These are phyloP conservation scores for Tetragonia tetragonoides DNA, from an alignment of 148 eudicot genomes.

Conservation along the genomic window DNA sequence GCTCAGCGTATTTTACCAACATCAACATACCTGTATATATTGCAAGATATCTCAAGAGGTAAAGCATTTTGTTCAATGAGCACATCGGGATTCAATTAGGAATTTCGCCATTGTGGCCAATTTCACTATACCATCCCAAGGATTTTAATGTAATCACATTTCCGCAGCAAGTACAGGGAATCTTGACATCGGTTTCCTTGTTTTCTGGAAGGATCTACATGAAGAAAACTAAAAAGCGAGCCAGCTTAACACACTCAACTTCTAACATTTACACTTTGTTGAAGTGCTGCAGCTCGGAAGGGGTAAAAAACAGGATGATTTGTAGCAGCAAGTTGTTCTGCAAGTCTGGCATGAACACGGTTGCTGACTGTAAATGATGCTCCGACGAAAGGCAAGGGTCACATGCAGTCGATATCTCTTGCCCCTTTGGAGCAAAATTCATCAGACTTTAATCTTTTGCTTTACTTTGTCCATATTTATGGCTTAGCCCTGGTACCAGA, in stretches of 20 bases:
- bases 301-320: not conserved
- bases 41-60: too few species aligned
- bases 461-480: not conserved
- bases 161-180: conserved; percentile 27
- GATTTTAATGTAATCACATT: conserved; percentile 9
- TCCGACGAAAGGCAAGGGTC: conserved; percentile 1
- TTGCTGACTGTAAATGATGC: conserved; percentile 10
- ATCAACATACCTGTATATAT: too few species aligned
- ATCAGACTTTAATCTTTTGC: not conserved
- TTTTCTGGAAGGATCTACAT: not conserved
- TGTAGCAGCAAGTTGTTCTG: not conserved
- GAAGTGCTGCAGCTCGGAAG: conserved; percentile 10
- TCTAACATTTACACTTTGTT: conserved; percentile 29
- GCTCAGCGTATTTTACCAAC: too few species aligned
- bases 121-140: not conserved
- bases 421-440: conserved; percentile 3
- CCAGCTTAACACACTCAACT: not conserved
- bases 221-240: not conserved
- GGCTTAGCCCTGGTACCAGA: conserved; percentile 25
- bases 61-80: too few species aligned
- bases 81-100: not conserved
- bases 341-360: not conserved
- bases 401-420: conserved; percentile 7
- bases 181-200: conserved; percentile 9
- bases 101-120: not conserved